Evolutionary conservation across 106 monocot genomes (phyloP), one percentile per base, ranked within the genome.

Genomic region (Triglochin maritima): DNA sequence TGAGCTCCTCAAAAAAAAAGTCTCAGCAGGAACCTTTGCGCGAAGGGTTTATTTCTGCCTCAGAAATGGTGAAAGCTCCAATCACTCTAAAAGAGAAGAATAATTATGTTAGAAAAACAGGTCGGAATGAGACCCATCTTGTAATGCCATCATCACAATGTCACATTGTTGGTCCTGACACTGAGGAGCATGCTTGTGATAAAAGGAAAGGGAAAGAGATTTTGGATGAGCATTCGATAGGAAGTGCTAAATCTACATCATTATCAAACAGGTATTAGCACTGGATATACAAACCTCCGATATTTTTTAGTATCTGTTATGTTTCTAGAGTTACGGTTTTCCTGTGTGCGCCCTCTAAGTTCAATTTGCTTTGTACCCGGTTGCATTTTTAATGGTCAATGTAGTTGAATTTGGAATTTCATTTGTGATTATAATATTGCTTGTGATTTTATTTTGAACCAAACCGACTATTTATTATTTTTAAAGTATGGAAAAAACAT

Each of bases 151-250:
- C 68, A 68, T 7, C 6, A 12, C 55, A 17, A 12, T 46, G 14
- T 10, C 57, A 57, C n/a, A 3, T 2, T 12, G 16, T 54, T 14
- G 15, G 64, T 16, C 47, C 64, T 16, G 56, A 68, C 46, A 56
- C 68, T 46, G 49, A 12, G 60, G 59, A 45, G 13, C 58, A 12
- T 49, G 15, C 0, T 2, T 15, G 6, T 49, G 17, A 2, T 48
- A 59, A 70, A 70, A 47, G 4, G 16, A 70, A 70, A 47, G 70
- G 70, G 5, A 70, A 70, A 59, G 48, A 59, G 50, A 70, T 70
- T 70, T 59, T 70, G 17, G 70, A 70, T 59, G 70, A 58, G 49
- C 8, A 5, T 48, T 48, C n/a, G 15, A 15, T 45, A 55, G 2
- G 4, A 29, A 70, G 49, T 60, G 70, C 12, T 4, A 47, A 47